phyloP scores from a whole-genome alignment of 441 rosid genomes.

The Croton laevigatus region DNA sequence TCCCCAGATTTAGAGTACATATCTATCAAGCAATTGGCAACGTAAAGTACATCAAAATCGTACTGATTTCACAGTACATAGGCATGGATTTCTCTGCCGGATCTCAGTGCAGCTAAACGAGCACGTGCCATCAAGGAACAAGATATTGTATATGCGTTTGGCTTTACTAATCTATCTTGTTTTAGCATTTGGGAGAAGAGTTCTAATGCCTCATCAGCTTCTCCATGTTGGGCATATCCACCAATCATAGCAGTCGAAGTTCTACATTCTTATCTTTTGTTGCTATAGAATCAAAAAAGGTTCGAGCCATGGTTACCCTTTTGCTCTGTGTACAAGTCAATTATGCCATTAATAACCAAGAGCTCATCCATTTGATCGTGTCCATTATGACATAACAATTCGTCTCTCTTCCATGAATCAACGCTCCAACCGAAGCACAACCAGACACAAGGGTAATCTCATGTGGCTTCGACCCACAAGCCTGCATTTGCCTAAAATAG shows the following conservation, averaged over 20 bases:
- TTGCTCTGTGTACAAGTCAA: slow-evolving; percentile 88
- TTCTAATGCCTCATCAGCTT: slow-evolving; percentile 53
- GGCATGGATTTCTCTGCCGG: slow-evolving; percentile 66
- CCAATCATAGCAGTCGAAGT: slow-evolving; percentile 75
- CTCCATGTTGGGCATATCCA: slow-evolving; percentile 71
- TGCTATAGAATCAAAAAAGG: slow-evolving; percentile 52
- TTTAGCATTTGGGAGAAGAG: slow-evolving; percentile 55
- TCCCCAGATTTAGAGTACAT: slow-evolving; percentile 87
- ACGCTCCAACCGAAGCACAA: slow-evolving; percentile 70
- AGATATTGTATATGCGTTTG: slow-evolving; percentile 64
- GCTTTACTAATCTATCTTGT: slow-evolving; percentile 39
- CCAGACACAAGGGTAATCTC: slow-evolving; percentile 77
- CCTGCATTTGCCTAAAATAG: slow-evolving; percentile 59
- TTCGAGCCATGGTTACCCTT: slow-evolving; percentile 37
- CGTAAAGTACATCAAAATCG: slow-evolving; percentile 31
- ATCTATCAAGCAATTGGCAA: slow-evolving; percentile 71
- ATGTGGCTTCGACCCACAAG: slow-evolving; percentile 52
- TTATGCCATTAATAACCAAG: slow-evolving; percentile 60
- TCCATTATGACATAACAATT: slow-evolving; percentile 58
- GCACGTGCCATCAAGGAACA: slow-evolving; percentile 74
- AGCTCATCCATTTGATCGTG: slow-evolving; percentile 43
- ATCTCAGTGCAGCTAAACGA: slow-evolving; percentile 55
- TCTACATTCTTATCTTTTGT: slow-evolving; percentile 52
- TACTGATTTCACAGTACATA: slow-evolving; percentile 45
- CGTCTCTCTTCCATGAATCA: slow-evolving; percentile 68